Evolutionary conservation across 371 early-diverging fungal genomes (phyloP), one percentile per base, ranked within the genome.

Genomic region (Conidiobolus incongruus): DNA sequence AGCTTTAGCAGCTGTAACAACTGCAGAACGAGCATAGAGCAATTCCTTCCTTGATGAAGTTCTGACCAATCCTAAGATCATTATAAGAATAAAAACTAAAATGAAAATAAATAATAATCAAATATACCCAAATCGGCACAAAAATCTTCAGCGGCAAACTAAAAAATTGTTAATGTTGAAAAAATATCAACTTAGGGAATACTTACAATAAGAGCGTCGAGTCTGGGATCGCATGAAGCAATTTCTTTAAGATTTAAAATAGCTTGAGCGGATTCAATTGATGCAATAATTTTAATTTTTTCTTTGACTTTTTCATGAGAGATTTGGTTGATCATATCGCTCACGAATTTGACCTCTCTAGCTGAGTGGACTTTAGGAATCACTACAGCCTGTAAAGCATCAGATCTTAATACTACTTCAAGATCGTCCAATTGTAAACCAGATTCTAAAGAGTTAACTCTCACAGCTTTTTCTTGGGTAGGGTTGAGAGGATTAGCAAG

Each of bases 111-210:
- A n/a, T n/a, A n/a, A n/a, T n/a, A n/a, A n/a, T n/a, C n/a, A n/a
- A 31, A 15, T 23, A 34, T 53, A 54, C 57, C 62, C 16, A 75
- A 48, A 54, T 88, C 89, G n/a, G 91, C 86, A 52, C 82, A 81
- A 49, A 77, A 89, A 58, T 92, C 93, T 56, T 92, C 91, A 8
- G 88, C 78, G 13, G 91, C 91, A 64, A 88, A 84, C 77, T 72
- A 59, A 2, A 50, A 11, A 20, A 35, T 35, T n/a, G 6, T 19
- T 4, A 37, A 7, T n/a, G n/a, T n/a, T n/a, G n/a, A n/a, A 16
- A 38, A 32, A 22, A 38, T 30, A 8, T 15, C 11, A 43, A 15
- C 13, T n/a, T 30, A 7, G 30, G 10, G 17, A 13, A 33, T 19
- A 49, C 61, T 60, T 66, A 77, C 80, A 55, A 72, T 61, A 29